Base-by-base conservation (phyloP, 371 early-diverging fungal genomes). In the Haplosporangium sp. region DNA sequence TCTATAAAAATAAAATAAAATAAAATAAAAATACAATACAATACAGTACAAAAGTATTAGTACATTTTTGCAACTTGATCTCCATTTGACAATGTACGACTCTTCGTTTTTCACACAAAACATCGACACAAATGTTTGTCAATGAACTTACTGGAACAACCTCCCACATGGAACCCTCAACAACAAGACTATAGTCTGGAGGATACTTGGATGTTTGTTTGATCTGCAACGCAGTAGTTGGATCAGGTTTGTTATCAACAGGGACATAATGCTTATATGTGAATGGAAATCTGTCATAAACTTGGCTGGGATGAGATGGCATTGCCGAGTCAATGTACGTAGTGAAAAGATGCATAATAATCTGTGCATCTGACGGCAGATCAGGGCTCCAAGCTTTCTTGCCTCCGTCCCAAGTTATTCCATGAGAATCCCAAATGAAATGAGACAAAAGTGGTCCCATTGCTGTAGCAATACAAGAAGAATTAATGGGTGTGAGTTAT, bases 321-420 rank as follows among this genome's bases (percentile, higher is more conserved):
- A 82, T 82, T 0, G 71, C 63, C 55, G 75, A 38, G 45, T 82
- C 82, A 64, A 82, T 63, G 47, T 62, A 82, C 17, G 69, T 71
- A 15, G 72, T 66, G 52, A 82, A 82, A 48, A 82, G 35, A 58
- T 82, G 82, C 82, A 82, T 82, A 40, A 82, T 61, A 40, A 82
- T 75, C 61, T 82, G 76, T 2, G 82, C 58, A 19, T 82, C 82
- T 35, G 82, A 72, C 1, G 82, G 82, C 48, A 82, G 55, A 15
- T 82, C 82, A 2, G 67, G 57, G 10, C 72, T 69, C 82, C 82
- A 82, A 9, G 39, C 42, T 50, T 76, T 72, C 56, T 66, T 72
- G 63, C 72, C 70, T 15, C 67, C 64, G n/a, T 76, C 82, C 82
- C 82, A 82, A 0, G 60, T 48, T 5, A 82, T 63, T 1, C 76